These are phyloP conservation scores for Dianthus caryophyllus DNA, from an alignment of 148 eudicot species.

Conservation along the genomic window DNA sequence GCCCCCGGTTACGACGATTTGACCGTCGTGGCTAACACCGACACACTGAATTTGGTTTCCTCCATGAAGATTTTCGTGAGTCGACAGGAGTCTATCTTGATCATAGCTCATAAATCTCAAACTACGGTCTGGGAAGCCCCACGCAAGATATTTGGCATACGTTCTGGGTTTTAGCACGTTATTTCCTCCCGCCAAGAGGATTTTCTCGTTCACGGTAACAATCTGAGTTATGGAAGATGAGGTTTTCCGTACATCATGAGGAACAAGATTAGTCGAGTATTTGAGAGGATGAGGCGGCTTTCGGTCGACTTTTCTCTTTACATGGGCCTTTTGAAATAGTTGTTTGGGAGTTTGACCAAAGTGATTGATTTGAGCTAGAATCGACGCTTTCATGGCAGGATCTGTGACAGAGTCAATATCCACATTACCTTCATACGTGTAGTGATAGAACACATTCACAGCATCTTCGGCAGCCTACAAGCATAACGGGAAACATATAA, in stretches of 20 bases:
- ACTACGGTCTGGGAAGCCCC: conserved; percentile 99
- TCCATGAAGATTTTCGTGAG: conserved; percentile 92
- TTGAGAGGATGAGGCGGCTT: conserved; percentile 72
- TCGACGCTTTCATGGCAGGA: conserved; percentile 97
- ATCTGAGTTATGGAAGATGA: conserved; percentile 79
- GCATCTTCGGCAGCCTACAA: conserved; percentile 96
- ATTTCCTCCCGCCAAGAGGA: conserved; percentile 63
- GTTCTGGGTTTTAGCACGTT: conserved; percentile 79
- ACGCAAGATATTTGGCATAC: conserved; percentile 68
- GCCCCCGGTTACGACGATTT: conserved; percentile 71
- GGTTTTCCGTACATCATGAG: conserved; percentile 59
- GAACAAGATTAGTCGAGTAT: conserved; percentile 56
- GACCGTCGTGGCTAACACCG: conserved; percentile 85
- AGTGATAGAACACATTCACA: conserved; percentile 94
- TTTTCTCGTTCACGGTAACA: conserved; percentile 55
- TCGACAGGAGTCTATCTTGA: conserved; percentile 77
- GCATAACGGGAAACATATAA: conserved; percentile 11
- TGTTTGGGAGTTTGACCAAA: conserved; percentile 99
- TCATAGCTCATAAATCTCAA: conserved; percentile 78
- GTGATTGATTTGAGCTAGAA: conserved; percentile 94
- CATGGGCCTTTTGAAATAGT: conserved; percentile 78
- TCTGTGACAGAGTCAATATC: conserved; percentile 91
- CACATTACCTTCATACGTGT: conserved; percentile 94
- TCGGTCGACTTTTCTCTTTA: conserved; percentile 64
- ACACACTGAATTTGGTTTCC: conserved; percentile 87